phyloP scores from a whole-genome alignment of 2,329 filamentous ascomycete genomes.

The Talaromyces atroroseus region DNA sequence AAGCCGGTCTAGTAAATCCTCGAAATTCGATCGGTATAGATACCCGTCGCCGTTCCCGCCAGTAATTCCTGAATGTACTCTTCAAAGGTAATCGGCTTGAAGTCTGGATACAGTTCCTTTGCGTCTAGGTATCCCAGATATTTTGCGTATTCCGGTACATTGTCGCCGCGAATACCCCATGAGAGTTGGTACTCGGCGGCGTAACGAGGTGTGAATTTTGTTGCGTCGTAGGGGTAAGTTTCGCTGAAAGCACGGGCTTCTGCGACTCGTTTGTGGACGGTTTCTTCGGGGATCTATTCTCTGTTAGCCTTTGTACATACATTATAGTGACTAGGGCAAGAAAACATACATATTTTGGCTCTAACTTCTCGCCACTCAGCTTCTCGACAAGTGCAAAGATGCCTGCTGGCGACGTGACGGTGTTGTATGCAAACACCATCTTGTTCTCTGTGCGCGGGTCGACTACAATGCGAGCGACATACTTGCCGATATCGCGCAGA shows the following conservation, averaged over 20 bases:
- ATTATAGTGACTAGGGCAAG: neutral
- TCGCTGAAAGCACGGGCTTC: conserved; percentile 10
- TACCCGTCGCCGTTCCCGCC: conserved; percentile 25
- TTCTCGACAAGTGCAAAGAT: conserved; percentile 38
- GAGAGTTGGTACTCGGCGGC: conserved; percentile 34
- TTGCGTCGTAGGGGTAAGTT: conserved; percentile 12
- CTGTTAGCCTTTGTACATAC: neutral
- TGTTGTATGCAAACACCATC: conserved; percentile 40
- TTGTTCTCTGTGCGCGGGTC: conserved; percentile 48
- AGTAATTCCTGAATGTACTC: conserved; percentile 31
- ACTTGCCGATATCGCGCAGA: conserved; percentile 44
- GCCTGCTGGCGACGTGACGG: conserved; percentile 37
- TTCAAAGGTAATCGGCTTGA: conserved; percentile 30
- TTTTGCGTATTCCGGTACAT: conserved; percentile 41
- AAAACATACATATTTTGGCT: conserved; percentile 21
- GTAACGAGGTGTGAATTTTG: conserved; percentile 9
- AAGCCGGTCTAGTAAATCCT: conserved; percentile 7
- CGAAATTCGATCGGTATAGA: conserved; percentile 16
- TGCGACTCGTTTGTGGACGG: conserved; percentile 6
- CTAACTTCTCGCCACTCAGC: conserved; percentile 40
- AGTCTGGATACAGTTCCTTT: conserved; percentile 47
- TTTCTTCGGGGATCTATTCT: conserved; percentile 11
- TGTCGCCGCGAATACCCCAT: conserved; percentile 43
- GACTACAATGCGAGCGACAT: conserved; percentile 43
- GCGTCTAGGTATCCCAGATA: conserved; percentile 48